These are phyloP conservation scores for Neurospora tetrasperma DNA, from an alignment of 495 filamentous ascomycete species.

Conservation along the genomic window DNA sequence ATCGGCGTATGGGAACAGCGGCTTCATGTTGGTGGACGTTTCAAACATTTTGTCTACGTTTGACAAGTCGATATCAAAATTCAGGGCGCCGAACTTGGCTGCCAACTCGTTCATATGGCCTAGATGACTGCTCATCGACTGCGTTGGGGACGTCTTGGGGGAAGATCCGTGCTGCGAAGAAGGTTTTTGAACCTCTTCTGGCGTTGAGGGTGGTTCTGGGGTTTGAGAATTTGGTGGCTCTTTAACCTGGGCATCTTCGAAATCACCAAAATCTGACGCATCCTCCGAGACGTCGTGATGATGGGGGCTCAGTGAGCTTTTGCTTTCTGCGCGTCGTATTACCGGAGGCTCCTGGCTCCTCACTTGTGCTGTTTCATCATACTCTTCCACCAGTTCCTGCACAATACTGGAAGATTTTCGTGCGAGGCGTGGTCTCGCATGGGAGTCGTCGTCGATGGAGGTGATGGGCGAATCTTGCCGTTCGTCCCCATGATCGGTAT, in stretches of 20 bases:
- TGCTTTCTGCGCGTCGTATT: constrained; percentile 8
- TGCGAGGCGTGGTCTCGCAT: constrained; percentile 15
- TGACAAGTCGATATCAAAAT: constrained; percentile 31
- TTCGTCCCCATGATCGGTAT: constrained; percentile 29
- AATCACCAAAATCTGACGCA: constrained; percentile 41
- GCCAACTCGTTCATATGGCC: constrained; percentile 7
- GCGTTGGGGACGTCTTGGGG: background rate
- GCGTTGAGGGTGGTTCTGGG: background rate
- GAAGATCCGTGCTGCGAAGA: background rate
- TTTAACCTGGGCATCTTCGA: constrained; percentile 37
- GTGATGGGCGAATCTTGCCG: constrained; percentile 42
- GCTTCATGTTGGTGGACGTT: background rate
- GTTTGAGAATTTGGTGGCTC: constrained; percentile 5
- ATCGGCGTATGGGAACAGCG: constrained; percentile 2
- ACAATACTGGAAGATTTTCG: constrained; percentile 31
- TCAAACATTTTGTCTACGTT: constrained; percentile 36
- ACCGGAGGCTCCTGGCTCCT: constrained; percentile 22
- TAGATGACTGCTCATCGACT: background rate
- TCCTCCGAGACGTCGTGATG: constrained; percentile 16
- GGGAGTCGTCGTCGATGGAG: constrained; percentile 42
- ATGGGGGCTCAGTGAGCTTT: constrained; percentile 1
- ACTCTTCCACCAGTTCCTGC: constrained; percentile 37
- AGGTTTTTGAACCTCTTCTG: background rate
- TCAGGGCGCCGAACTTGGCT: constrained; percentile 23
- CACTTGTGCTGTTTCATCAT: constrained; percentile 33